phyloP scores from a whole-genome alignment of 2,329 filamentous ascomycete genomes.

The Pseudogymnoascus sp. region DNA sequence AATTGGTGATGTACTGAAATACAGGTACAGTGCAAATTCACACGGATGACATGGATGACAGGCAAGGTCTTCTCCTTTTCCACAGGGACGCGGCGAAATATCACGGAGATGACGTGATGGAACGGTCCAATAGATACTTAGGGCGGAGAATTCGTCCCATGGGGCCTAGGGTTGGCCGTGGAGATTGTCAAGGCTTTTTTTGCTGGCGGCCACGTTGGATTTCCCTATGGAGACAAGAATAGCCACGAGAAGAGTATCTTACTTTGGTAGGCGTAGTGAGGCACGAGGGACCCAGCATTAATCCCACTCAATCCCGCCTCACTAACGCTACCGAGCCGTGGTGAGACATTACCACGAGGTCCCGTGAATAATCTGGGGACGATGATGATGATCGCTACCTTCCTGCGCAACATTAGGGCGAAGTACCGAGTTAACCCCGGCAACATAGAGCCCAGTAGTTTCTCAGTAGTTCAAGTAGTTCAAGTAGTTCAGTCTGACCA shows the following conservation, averaged over 20 bases:
- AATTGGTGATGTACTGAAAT: not conserved
- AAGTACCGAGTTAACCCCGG: not conserved
- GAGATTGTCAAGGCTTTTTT: not conserved
- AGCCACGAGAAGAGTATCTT: not conserved
- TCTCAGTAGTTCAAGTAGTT: not conserved
- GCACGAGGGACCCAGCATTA: constrained; percentile 1
- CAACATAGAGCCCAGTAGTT: not conserved
- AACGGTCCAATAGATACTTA: constrained; percentile 6
- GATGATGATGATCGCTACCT: constrained; percentile 4
- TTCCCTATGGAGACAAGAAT: not conserved
- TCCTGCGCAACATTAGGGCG: not conserved
- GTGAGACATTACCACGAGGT: constrained; percentile 8
- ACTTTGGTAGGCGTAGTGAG: not conserved
- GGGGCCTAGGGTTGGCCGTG: not conserved
- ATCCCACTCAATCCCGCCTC: not conserved
- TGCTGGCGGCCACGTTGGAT: not conserved
- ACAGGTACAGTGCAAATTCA: not conserved
- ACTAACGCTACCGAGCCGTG: constrained; percentile 4
- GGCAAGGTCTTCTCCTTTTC: not conserved
- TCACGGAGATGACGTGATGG: constrained; percentile 5
- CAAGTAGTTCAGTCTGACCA: not conserved
- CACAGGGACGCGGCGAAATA: not conserved
- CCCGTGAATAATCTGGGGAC: not conserved
- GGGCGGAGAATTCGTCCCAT: not conserved
- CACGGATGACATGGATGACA: not conserved